phyloP scores from a whole-genome alignment of 2,329 filamentous ascomycete species.

The Cryphonectria carpinicola region DNA sequence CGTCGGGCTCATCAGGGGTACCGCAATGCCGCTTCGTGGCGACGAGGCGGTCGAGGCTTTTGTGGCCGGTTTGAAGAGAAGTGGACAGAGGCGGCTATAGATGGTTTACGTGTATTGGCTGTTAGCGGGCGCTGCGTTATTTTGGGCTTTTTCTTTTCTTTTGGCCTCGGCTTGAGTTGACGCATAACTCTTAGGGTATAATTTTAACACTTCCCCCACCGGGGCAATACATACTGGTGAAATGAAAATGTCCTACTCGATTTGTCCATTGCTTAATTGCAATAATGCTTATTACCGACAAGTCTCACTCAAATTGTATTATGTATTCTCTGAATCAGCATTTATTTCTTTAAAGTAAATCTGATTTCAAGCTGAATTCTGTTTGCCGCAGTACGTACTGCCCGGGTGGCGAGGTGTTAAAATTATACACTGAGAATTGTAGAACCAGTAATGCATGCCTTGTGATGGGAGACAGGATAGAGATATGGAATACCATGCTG shows the following conservation, averaged over 20 bases:
- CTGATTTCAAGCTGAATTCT: too few species aligned
- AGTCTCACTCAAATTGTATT: too few species aligned
- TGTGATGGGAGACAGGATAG: background rate
- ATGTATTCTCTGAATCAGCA: too few species aligned
- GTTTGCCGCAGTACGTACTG: too few species aligned
- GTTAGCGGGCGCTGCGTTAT: background rate
- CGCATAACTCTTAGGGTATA: background rate
- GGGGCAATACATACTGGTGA: too few species aligned
- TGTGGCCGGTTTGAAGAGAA: conserved; percentile 83
- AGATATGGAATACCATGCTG: conserved; percentile 1
- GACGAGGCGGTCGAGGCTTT: conserved; percentile 90
- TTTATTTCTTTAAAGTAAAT: too few species aligned
- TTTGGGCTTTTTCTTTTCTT: background rate
- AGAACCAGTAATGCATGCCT: background rate
- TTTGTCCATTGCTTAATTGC: too few species aligned
- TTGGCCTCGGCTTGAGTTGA: background rate
- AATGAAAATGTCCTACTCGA: too few species aligned
- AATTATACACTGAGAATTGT: too few species aligned
- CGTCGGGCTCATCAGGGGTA: conserved; percentile 78
- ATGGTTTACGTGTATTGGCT: background rate
- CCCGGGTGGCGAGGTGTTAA: too few species aligned
- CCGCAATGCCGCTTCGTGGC: conserved; percentile 83
- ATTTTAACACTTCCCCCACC: too few species aligned
- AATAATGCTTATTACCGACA: too few species aligned
- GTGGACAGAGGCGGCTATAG: conserved; percentile 63